Base-by-base conservation (phyloP, 1,139 yeast genomes). In the Eremothecium cymbalariae region DNA sequence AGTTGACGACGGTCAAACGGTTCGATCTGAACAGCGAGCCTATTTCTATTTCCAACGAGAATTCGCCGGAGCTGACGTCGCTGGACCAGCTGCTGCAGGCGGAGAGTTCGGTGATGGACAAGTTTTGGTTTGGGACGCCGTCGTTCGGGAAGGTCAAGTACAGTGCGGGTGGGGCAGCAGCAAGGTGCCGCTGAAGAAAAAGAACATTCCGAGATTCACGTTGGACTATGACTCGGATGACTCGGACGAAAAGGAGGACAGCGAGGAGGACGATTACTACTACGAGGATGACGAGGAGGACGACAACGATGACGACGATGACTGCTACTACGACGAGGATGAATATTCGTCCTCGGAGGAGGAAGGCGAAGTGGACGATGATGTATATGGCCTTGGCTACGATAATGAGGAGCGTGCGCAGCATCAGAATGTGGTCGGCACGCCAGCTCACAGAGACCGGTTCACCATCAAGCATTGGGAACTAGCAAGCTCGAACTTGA, bases 1-100 rank as follows among this genome's bases (percentile, higher is more conserved):
- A 54, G 36, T 42, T 55, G 28, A 51, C 58, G 2, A 51, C 52
- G 2, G 55, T 55, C 17, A 55, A 53, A 36, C 44, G 48, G 19
- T 55, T 53, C 36, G 51, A 50, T 34, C 43, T 50, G 6, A 41
- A 39, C 24, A 45, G 48, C 18, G 52, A 52, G 36, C 59, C 59
- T 14, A 50, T 45, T 13, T 46, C 57, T 23, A 52, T 53, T 24
- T 53, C 57, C 13, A 45, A 45, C 32, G 53, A 52, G 32, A 47
- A 43, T 28, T 53, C 57, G 6, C 57, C 55, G n/a, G 40, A 38
- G 4, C 25, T 43, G 22, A 37, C 37, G 4, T 49, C 50, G 4
- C 22, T 36, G 20, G 41, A 35, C 21, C 30, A 34, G 26, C 28
- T 32, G 29, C 17, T 25, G 20, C 13, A 25, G 28, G 8, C 22